A percentile compares a stretch with the other conserved stretches of the same genome.
These are phyloP conservation scores for Aspergillus luchuensis DNA, from an alignment of 2,329 filamentous ascomycete genomes.

Conservation along the genomic window DNA sequence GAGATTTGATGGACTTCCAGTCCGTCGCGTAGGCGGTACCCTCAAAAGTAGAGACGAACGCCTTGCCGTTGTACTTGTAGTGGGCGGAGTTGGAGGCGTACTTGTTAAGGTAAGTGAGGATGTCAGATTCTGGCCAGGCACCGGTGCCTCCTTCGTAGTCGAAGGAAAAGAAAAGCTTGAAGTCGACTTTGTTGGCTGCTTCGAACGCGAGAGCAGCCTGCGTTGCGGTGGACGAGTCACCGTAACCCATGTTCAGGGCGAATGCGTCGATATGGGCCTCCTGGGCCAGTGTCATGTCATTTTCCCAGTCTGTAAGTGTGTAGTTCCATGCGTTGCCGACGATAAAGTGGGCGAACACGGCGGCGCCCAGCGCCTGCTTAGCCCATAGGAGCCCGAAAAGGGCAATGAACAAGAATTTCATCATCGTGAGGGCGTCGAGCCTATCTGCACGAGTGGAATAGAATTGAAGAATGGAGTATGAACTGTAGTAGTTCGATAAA, in stretches of 20 bases:
- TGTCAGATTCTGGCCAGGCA: slow-evolving; percentile 26
- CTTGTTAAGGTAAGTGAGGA: slow-evolving; percentile 25
- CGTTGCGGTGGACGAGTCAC: slow-evolving; percentile 4
- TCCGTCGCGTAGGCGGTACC: slow-evolving; percentile 45
- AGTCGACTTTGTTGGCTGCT: slow-evolving; percentile 26
- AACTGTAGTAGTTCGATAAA: neutral
- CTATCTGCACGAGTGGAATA: neutral
- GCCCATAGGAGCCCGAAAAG: neutral
- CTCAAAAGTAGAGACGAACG: slow-evolving; percentile 48
- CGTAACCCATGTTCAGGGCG: slow-evolving; percentile 39
- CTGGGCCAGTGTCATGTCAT: slow-evolving; percentile 38
- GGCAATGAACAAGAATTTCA: neutral
- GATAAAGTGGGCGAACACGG: slow-evolving; percentile 8
- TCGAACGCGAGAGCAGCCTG: slow-evolving; percentile 24
- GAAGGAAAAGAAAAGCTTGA: slow-evolving; percentile 38
- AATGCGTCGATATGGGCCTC: slow-evolving; percentile 42
- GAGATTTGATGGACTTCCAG: slow-evolving; percentile 47
- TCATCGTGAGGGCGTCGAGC: neutral
- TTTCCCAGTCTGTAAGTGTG: slow-evolving; percentile 24
- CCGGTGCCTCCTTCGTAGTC: slow-evolving; percentile 36
- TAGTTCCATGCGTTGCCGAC: slow-evolving; percentile 17
- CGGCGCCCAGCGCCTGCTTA: neutral
- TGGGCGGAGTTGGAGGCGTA: slow-evolving; percentile 26
- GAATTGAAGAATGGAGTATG: neutral
- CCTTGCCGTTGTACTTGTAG: slow-evolving; percentile 29